Percentiles rank a stretch among this genome's conserved stretches.
Evolutionary conservation across 176 grass and related monocot species (phyloP).

Genomic region (Paspalum vaginatum): DNA sequence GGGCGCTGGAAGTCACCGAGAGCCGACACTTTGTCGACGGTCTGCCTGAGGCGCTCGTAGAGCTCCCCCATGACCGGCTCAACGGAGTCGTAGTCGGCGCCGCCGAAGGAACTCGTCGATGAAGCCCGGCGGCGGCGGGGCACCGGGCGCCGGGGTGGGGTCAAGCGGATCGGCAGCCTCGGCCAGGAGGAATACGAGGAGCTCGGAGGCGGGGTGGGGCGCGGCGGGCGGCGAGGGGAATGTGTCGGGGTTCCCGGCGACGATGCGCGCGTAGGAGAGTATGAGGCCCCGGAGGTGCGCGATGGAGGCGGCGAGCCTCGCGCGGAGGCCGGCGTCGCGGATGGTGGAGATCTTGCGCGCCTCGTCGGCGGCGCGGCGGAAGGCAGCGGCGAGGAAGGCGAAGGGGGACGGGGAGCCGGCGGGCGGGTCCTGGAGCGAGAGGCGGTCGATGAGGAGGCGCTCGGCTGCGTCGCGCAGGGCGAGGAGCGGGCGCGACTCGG

Average conservation of each 20-base stretch:
- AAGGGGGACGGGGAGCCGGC: conserved; percentile 52
- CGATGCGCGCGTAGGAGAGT: conserved; percentile 77
- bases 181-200: conserved; percentile 74
- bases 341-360: conserved; percentile 81
- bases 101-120: conserved; percentile 79
- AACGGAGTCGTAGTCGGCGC: conserved; percentile 63
- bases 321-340: conserved; percentile 58
- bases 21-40: conserved; percentile 65
- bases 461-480: conserved; percentile 62
- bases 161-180: conserved; percentile 66
- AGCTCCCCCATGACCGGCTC: conserved; percentile 63
- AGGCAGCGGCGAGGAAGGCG: conserved; percentile 64
- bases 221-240: conserved; percentile 53
- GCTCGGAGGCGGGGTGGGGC: conserved; percentile 47
- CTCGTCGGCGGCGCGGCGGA: conserved; percentile 77
- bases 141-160: conserved; percentile 48
- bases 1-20: conserved; percentile 89
- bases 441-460: conserved; percentile 87
- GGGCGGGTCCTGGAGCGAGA: conserved; percentile 56
- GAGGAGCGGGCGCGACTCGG: conserved; percentile 76
- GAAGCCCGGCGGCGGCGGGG: conserved; percentile 63
- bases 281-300: conserved; percentile 61
- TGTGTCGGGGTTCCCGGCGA: conserved; percentile 72
- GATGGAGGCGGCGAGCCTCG: conserved; percentile 58
- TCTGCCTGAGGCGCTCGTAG: conserved; percentile 71